Evolutionary conservation across 805 yeast genomes (phyloP).

Genomic region (Hanseniaspora mollemarum): DNA sequence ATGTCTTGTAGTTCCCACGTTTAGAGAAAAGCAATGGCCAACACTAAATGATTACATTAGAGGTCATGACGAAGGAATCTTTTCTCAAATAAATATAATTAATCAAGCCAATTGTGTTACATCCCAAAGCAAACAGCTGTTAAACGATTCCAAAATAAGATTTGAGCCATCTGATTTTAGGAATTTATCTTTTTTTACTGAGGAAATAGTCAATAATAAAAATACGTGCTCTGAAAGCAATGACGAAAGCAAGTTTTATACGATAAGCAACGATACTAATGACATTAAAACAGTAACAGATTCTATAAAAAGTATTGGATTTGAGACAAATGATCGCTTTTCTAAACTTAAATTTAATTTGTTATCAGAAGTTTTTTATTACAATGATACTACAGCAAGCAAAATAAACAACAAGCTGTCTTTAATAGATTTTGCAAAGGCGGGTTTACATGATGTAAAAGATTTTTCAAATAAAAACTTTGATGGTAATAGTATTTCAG

Average conservation of each 20-base stretch:
- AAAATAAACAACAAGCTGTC: not conserved
- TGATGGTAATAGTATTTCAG: no score
- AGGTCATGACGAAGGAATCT: not conserved
- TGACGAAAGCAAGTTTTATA: not conserved
- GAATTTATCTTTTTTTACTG: slow-evolving; percentile 1
- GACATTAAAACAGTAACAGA: not conserved
- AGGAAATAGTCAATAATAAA: not conserved
- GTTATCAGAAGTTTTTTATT: slow-evolving; percentile 11
- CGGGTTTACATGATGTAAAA: no score
- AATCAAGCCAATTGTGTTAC: not conserved
- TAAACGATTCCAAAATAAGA: not conserved
- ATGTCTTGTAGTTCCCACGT: slow-evolving; percentile 11
- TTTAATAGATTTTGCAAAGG: not conserved
- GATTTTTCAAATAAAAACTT: no score
- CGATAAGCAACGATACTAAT: not conserved
- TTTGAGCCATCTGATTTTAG: slow-evolving; percentile 2
- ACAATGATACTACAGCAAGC: not conserved
- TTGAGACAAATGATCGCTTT: not conserved
- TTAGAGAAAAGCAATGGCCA: slow-evolving; percentile 2
- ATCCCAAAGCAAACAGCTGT: not conserved
- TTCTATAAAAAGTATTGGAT: slow-evolving; percentile 2
- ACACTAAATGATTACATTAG: slow-evolving; percentile 3
- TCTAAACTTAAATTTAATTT: slow-evolving; percentile 11
- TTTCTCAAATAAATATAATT: slow-evolving; percentile 3
- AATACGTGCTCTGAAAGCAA: not conserved